These are phyloP conservation scores for Tetratostichococcus sp. DNA, from an alignment of 139 green algal genomes.

Conservation along the genomic window DNA sequence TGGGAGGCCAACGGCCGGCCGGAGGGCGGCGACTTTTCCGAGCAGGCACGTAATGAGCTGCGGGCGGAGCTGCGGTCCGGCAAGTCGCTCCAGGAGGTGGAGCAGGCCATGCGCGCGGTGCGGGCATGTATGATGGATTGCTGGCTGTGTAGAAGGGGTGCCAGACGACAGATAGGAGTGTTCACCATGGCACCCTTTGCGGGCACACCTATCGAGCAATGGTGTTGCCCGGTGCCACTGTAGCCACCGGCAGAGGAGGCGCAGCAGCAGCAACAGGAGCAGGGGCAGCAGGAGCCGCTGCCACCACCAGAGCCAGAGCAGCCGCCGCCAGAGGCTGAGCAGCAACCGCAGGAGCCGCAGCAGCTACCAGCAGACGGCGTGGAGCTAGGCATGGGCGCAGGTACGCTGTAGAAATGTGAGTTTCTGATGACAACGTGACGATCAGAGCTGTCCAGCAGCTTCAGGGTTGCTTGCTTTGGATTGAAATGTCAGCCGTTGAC, in stretches of 20 bases:
- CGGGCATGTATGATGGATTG: too few species aligned
- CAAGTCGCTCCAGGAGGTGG: conserved; percentile 38
- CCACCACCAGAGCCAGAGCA: not conserved
- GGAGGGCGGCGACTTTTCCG: conserved; percentile 69
- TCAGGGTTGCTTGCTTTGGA: too few species aligned
- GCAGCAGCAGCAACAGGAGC: not conserved
- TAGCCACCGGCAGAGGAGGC: conserved; percentile 2
- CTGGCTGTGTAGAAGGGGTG: too few species aligned
- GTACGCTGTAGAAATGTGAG: too few species aligned
- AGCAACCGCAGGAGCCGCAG: not conserved
- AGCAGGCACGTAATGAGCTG: conserved; percentile 41
- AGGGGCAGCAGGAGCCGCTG: not conserved
- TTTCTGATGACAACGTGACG: too few species aligned
- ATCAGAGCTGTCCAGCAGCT: too few species aligned
- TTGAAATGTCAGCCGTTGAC: too few species aligned
- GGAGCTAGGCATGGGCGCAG: not conserved
- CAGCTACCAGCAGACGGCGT: not conserved
- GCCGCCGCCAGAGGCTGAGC: not conserved
- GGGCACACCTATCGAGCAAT: too few species aligned
- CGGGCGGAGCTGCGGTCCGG: conserved; percentile 46
- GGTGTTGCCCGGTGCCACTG: too few species aligned
- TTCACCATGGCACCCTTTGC: too few species aligned
- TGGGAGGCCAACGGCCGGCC: conserved; percentile 80
- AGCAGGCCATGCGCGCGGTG: conserved; percentile 6
- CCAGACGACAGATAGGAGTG: too few species aligned